phyloP scores from a whole-genome alignment of 805 yeast species.

The Candida oleophila region DNA sequence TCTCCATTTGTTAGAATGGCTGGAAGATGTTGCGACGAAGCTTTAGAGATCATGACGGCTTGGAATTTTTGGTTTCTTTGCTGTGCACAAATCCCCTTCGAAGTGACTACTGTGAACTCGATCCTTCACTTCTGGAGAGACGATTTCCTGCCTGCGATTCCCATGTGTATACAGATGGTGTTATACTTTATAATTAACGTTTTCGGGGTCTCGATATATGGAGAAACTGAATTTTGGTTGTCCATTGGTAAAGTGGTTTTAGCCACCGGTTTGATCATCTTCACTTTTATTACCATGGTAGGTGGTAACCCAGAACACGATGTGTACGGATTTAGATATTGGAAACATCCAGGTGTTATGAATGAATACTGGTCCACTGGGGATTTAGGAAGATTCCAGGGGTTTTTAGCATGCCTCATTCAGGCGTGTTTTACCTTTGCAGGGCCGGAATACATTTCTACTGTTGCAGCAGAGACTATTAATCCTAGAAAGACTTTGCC shows the following conservation, averaged over 20 bases:
- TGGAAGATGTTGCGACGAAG: conserved; percentile 73
- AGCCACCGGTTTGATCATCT: conserved; percentile 72
- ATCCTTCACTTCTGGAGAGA: conserved; percentile 80
- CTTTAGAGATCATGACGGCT: conserved; percentile 72
- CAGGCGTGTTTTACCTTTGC: conserved; percentile 79
- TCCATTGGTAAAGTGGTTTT: conserved; percentile 65
- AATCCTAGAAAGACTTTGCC: conserved; percentile 73
- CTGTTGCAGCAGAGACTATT: conserved; percentile 81
- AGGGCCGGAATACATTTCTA: conserved; percentile 83
- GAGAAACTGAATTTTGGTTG: conserved; percentile 81
- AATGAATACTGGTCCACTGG: conserved; percentile 41
- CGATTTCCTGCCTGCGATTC: conserved; percentile 70
- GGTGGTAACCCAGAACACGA: conserved; percentile 80
- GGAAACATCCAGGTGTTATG: conserved; percentile 41
- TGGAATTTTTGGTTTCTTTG: conserved; percentile 80
- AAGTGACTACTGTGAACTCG: conserved; percentile 76
- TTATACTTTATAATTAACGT: conserved; percentile 64
- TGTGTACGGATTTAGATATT: conserved; percentile 50
- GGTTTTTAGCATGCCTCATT: conserved; percentile 65
- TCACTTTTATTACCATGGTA: conserved; percentile 78
- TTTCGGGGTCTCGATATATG: conserved; percentile 72
- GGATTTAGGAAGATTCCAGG: conserved; percentile 62
- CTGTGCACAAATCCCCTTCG: conserved; percentile 79
- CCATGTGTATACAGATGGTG: conserved; percentile 63
- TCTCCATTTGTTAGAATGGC: conserved; percentile 78